Conservation (phyloP, 1,139 yeast species). For the Yamadazyma atlantica region DNA sequence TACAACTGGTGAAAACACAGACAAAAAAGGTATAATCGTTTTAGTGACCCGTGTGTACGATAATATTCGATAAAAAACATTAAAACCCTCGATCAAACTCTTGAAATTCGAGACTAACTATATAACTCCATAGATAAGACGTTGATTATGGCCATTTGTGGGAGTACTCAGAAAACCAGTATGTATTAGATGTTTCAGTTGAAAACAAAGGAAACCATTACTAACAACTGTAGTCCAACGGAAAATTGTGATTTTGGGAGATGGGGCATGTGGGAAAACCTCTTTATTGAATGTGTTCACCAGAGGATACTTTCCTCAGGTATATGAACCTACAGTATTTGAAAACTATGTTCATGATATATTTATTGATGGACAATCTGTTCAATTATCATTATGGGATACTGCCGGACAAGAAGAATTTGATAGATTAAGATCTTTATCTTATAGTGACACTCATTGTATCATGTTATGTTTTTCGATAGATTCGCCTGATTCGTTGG, state of each 20-base stretch:
- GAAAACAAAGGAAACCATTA: background rate
- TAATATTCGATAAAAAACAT: no score
- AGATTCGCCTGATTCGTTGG: conserved; percentile 91
- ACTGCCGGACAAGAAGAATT: conserved; percentile 99
- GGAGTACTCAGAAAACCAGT: conserved; percentile 64
- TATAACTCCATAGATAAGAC: conserved; percentile 1
- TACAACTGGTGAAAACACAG: background rate
- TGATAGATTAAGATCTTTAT: conserved; percentile 84
- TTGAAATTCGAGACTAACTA: no score
- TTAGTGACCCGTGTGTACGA: no score
- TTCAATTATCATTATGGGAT: conserved; percentile 94
- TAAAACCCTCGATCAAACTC: no score
- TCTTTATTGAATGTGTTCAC: conserved; percentile 86
- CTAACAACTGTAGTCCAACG: conserved; percentile 54
- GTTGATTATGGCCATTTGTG: conserved; percentile 63
- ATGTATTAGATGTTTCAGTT: conserved; percentile 22
- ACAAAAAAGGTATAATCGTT: no score
- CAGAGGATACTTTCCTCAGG: conserved; percentile 96
- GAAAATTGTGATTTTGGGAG: conserved; percentile 93
- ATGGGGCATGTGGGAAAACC: conserved; percentile 75
- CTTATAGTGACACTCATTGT: conserved; percentile 94
- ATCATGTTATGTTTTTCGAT: conserved; percentile 95
- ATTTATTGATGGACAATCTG: conserved; percentile 90
- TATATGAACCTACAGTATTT: conserved; percentile 96
- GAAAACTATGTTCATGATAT: conserved; percentile 98